Evolutionary conservation across 257 asterid genomes (phyloP).

Genomic region (Fraxinus anomala): DNA sequence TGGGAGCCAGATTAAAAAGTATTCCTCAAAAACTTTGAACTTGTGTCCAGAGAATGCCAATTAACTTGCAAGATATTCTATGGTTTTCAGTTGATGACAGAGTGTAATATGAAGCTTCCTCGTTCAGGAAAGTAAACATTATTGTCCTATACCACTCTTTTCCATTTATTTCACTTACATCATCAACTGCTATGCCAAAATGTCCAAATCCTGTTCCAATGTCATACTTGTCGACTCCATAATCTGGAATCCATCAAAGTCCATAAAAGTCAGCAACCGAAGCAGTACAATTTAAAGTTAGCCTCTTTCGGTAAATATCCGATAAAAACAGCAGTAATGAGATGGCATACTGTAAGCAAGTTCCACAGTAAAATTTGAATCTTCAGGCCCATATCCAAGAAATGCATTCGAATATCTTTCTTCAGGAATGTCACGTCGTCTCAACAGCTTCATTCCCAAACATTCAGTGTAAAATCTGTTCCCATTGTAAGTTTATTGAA

Average conservation of each 20-base stretch:
- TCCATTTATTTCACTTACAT: slow-evolving; percentile 36
- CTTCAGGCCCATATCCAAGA: slow-evolving; percentile 56
- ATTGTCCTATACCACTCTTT: not conserved
- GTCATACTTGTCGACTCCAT: slow-evolving; percentile 50
- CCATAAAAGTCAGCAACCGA: slow-evolving; percentile 15
- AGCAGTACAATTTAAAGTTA: slow-evolving; percentile 5
- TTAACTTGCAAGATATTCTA: not conserved
- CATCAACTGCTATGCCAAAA: slow-evolving; percentile 47
- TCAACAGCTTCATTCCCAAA: slow-evolving; percentile 58
- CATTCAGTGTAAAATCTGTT: slow-evolving; percentile 54
- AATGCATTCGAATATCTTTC: slow-evolving; percentile 54
- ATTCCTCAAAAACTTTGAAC: not conserved
- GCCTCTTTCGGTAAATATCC: not conserved
- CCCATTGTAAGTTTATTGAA: not conserved
- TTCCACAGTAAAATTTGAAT: slow-evolving; percentile 47
- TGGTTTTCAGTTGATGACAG: not conserved
- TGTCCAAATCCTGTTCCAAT: slow-evolving; percentile 60
- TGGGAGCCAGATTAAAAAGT: no score
- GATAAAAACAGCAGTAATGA: slow-evolving; percentile 1
- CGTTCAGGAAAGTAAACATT: not conserved
- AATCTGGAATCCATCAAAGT: slow-evolving; percentile 44
- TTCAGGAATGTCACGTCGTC: slow-evolving; percentile 51
- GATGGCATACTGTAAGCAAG: slow-evolving; percentile 49
- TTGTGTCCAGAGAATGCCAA: not conserved
- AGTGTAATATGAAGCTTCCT: not conserved